Conservation (phyloP, 169 alveolate genomes). For the Babesia ovis region DNA sequence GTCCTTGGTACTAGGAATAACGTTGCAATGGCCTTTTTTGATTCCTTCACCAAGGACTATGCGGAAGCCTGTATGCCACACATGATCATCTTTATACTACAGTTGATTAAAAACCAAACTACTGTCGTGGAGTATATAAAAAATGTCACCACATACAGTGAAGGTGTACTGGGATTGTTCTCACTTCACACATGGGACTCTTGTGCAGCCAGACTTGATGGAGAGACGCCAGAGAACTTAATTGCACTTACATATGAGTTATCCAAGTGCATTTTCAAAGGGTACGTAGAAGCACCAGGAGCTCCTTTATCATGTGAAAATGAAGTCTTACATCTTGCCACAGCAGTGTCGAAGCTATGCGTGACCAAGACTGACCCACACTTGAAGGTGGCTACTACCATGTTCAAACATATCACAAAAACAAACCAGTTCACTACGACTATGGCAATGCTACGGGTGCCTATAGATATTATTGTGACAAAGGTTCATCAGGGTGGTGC, state of each 20-base stretch:
- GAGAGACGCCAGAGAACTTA: not conserved
- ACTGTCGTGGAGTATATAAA: conserved; percentile 13
- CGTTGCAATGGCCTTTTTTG: not conserved
- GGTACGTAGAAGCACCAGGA: conserved; percentile 2
- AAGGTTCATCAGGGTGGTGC: conserved; percentile 20
- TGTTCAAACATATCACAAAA: conserved; percentile 22
- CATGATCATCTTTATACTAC: conserved; percentile 32
- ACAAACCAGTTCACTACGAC: conserved; percentile 1
- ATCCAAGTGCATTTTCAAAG: not conserved
- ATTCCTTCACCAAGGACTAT: conserved; percentile 16
- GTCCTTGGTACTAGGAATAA: conserved; percentile 17
- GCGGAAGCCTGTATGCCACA: conserved; percentile 27
- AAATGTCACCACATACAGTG: conserved; percentile 27
- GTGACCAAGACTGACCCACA: conserved; percentile 17
- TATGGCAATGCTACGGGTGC: conserved; percentile 3
- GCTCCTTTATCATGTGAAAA: conserved; percentile 17
- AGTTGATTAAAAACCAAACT: conserved; percentile 6
- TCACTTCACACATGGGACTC: conserved; percentile 24
- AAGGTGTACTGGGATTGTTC: conserved; percentile 28
- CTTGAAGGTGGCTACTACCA: conserved; percentile 19
- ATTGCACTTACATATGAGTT: conserved; percentile 8
- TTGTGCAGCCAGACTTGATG: conserved; percentile 6
- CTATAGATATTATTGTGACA: conserved; percentile 19
- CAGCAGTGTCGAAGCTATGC: conserved; percentile 28
- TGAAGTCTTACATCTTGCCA: not conserved